phyloP scores from a whole-genome alignment of 805 yeast genomes.

The Wickerhamiella vanderwaltii region DNA sequence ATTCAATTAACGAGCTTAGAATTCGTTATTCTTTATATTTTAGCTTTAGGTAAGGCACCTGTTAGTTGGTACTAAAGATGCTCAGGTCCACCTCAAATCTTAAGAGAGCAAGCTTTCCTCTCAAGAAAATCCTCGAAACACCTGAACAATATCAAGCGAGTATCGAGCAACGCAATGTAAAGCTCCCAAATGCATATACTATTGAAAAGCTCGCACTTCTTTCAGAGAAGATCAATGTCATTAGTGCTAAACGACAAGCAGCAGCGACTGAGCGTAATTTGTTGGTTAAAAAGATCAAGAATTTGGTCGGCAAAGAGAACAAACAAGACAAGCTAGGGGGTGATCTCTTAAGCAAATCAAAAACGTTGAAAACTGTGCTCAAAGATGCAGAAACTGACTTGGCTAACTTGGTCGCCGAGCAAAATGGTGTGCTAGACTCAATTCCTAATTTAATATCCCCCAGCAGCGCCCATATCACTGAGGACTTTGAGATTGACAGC shows the following conservation, averaged over 20 bases:
- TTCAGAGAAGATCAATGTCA: conserved; percentile 17
- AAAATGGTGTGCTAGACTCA: conserved; percentile 20
- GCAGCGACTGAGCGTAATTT: conserved; percentile 19
- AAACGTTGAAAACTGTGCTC: conserved; percentile 18
- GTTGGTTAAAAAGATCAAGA: conserved; percentile 14
- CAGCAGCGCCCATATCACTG: conserved; percentile 14
- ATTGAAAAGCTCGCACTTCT: conserved; percentile 21
- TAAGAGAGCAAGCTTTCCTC: conserved; percentile 18
- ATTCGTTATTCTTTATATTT: too few species aligned
- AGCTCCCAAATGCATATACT: conserved; percentile 15
- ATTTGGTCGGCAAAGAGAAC: background rate
- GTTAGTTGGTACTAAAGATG: too few species aligned
- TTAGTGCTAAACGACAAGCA: conserved; percentile 14
- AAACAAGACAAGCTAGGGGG: conserved; percentile 17
- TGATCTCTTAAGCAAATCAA: conserved; percentile 13
- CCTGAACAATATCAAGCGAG: conserved; percentile 19
- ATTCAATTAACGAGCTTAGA: too few species aligned
- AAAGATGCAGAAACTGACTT: conserved; percentile 15
- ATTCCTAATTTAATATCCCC: conserved; percentile 27
- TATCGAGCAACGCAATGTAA: conserved; percentile 19
- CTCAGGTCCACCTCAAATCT: conserved; percentile 17
- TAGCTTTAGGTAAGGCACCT: too few species aligned
- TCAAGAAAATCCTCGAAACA: conserved; percentile 17
- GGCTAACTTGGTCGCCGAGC: conserved; percentile 10
- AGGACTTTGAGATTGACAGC: conserved; percentile 18